Evolutionary conservation across 2,329 filamentous ascomycete species (phyloP).

Genomic region (Scleromitrula shiraiana): DNA sequence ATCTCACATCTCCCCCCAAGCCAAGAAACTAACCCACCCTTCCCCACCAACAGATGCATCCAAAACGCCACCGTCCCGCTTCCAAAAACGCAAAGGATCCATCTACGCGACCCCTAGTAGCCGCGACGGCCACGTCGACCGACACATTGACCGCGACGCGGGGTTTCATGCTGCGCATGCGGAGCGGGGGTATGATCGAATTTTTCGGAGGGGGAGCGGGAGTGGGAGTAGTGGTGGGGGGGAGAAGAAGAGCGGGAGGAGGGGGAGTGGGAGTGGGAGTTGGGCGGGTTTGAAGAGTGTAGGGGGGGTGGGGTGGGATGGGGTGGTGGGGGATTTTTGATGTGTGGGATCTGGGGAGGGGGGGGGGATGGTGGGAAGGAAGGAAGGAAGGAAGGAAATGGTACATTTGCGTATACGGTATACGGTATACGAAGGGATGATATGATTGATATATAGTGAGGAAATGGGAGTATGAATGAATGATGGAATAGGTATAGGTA

Average conservation of each 20-base stretch:
- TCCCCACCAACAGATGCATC: conserved; percentile 1
- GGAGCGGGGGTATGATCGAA: conserved; percentile 34
- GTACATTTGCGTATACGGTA: too few species aligned
- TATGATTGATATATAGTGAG: too few species aligned
- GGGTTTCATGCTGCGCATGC: conserved; percentile 51
- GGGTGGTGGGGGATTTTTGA: not conserved
- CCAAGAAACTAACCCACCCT: not conserved
- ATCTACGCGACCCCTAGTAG: conserved; percentile 59
- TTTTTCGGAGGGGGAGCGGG: not conserved
- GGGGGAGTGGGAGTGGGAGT: conserved; percentile 7
- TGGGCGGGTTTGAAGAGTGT: not conserved
- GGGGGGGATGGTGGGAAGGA: not conserved
- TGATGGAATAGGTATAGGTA: too few species aligned
- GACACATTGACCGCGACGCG: conserved; percentile 45
- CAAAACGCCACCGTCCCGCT: conserved; percentile 33
- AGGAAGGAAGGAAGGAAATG: not conserved
- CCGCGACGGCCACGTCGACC: conserved; percentile 56
- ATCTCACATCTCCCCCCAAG: not conserved
- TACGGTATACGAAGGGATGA: too few species aligned
- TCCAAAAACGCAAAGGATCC: conserved; percentile 62
- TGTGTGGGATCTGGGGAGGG: too few species aligned
- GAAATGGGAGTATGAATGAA: too few species aligned
- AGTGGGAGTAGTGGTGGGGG: not conserved
- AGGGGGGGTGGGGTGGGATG: not conserved
- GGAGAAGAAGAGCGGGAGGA: conserved; percentile 4